These are phyloP conservation scores for Cercospora sp. DNA, from an alignment of 2,329 filamentous ascomycete genomes.

Conservation along the genomic window DNA sequence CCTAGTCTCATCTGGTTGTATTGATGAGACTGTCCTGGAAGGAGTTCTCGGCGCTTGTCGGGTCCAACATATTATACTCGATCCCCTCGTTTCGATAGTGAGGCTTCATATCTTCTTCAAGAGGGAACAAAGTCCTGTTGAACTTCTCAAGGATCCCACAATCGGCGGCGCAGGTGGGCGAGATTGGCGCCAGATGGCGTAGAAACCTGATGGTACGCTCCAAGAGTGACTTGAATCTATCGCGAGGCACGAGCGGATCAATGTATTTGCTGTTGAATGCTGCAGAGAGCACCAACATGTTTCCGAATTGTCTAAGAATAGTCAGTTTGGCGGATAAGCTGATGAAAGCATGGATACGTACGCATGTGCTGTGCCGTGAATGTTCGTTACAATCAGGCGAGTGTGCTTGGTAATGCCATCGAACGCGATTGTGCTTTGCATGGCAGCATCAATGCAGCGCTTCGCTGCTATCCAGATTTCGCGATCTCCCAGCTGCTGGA, in stretches of 20 bases:
- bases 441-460: constrained; percentile 68
- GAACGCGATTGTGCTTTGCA: constrained; percentile 84
- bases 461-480: constrained; percentile 36
- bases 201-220: constrained; percentile 76
- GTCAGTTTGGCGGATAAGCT: constrained; percentile 31
- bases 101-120: constrained; percentile 21
- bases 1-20: not conserved
- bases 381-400: constrained; percentile 82
- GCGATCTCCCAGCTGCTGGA: constrained; percentile 33
- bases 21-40: constrained; percentile 21
- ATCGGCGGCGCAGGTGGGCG: constrained; percentile 73
- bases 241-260: constrained; percentile 56
- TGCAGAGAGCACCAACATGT: constrained; percentile 85
- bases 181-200: constrained; percentile 65
- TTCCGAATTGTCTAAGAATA: constrained; percentile 81
- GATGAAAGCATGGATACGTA: constrained; percentile 56
- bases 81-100: constrained; percentile 32
- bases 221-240: constrained; percentile 62
- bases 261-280: constrained; percentile 64
- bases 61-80: constrained; percentile 14
- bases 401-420: constrained; percentile 60
- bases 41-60: constrained; percentile 29
- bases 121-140: constrained; percentile 39
- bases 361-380: constrained; percentile 94
- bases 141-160: constrained; percentile 67